Conservation (phyloP, 2,329 filamentous ascomycete species). For the Aphanoascus verrucosus region DNA sequence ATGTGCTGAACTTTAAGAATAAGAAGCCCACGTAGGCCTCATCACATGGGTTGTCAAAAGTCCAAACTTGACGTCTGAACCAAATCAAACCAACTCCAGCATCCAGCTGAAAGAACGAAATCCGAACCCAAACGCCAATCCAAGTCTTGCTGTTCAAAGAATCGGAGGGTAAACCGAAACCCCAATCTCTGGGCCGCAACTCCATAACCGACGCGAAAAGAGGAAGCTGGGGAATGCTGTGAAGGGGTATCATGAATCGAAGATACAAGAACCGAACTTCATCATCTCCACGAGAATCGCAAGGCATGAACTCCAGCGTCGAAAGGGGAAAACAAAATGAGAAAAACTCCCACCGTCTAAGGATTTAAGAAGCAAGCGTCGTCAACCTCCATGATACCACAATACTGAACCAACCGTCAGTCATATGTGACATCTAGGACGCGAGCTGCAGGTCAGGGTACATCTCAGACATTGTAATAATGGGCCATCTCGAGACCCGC, state of each 20-base stretch:
- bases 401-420: constrained; percentile 1
- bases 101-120: neutral
- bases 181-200: no score
- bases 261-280: neutral
- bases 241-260: no score
- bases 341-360: neutral
- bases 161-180: neutral
- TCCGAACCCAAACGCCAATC: neutral
- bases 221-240: no score
- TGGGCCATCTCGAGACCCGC: constrained; percentile 95
- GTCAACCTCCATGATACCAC: neutral
- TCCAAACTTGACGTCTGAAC: neutral
- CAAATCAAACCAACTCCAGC: neutral
- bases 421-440: neutral
- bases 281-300: neutral
- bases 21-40: neutral
- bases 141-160: neutral
- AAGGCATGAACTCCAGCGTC: neutral
- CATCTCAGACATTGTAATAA: constrained; percentile 50
- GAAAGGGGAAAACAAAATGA: neutral
- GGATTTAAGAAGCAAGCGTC: neutral
- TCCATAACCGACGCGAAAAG: neutral
- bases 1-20: neutral
- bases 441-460: neutral
- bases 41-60: neutral